These are phyloP conservation scores for Echites panduratus DNA, from an alignment of 257 asterid genomes.

Conservation along the genomic window DNA sequence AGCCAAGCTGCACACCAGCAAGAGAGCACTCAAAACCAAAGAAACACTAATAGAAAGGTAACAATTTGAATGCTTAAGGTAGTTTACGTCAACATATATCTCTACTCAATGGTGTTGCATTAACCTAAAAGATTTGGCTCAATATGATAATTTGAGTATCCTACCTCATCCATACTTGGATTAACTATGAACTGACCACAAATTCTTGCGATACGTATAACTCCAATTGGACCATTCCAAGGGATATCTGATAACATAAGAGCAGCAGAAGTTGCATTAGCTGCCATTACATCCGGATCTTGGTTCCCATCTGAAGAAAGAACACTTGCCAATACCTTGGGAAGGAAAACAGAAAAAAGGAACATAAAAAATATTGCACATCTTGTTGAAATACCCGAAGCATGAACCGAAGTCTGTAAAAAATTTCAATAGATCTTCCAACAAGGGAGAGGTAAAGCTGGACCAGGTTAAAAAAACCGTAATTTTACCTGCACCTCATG, in stretches of 20 bases:
- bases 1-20: slow-evolving; percentile 58
- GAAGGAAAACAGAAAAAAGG: slow-evolving; percentile 1
- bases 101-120: background rate
- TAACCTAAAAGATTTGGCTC: background rate
- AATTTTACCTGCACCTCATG: slow-evolving; percentile 90
- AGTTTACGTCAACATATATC: background rate
- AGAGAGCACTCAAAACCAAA: background rate
- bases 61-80: background rate
- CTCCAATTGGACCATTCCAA: slow-evolving; percentile 99
- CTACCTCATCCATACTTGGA: slow-evolving; percentile 96
- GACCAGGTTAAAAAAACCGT: background rate
- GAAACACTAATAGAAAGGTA: background rate
- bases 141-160: slow-evolving; percentile 1
- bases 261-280: slow-evolving; percentile 95
- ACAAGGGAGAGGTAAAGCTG: background rate
- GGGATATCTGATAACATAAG: slow-evolving; percentile 94
- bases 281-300: slow-evolving; percentile 98
- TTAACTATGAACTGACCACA: slow-evolving; percentile 71
- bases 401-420: slow-evolving; percentile 5
- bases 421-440: background rate
- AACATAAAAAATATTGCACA: background rate
- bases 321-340: slow-evolving; percentile 79
- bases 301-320: slow-evolving; percentile 92
- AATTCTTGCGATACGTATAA: slow-evolving; percentile 85
- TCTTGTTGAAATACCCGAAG: background rate